Evolutionary conservation across 805 yeast species (phyloP).

Genomic region (Ogataea degrootiae): DNA sequence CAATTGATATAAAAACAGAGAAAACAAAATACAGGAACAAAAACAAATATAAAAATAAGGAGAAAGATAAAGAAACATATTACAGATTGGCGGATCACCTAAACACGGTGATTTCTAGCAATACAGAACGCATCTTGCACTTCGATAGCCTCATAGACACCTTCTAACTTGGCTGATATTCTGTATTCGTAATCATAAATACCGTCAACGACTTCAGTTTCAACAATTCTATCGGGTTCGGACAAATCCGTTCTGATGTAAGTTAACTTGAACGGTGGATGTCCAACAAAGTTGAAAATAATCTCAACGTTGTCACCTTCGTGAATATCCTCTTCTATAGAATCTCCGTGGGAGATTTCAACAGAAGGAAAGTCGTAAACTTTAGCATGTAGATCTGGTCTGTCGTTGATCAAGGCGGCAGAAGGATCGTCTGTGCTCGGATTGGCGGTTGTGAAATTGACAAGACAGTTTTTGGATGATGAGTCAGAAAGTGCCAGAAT

Average conservation of each 20-base stretch:
- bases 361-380: constrained; percentile 64
- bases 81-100: neutral
- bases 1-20: too few species aligned
- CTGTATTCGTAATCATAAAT: constrained; percentile 66
- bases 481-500: constrained; percentile 71
- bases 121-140: constrained; percentile 81
- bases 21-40: neutral
- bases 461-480: constrained; percentile 64
- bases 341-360: constrained; percentile 75
- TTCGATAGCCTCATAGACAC: constrained; percentile 88
- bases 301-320: constrained; percentile 94
- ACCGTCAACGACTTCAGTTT: constrained; percentile 59
- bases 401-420: constrained; percentile 2
- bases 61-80: neutral
- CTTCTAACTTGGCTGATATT: constrained; percentile 78
- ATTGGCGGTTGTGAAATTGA: constrained; percentile 41
- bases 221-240: constrained; percentile 36
- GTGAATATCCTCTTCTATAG: constrained; percentile 74
- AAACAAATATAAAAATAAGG: neutral
- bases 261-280: constrained; percentile 85
- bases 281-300: constrained; percentile 74
- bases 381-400: constrained; percentile 27
- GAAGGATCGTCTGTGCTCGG: constrained; percentile 15
- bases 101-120: constrained; percentile 30
- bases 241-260: constrained; percentile 60